phyloP scores from a whole-genome alignment of 169 alveolate species.

The Eimeria brunetti region DNA sequence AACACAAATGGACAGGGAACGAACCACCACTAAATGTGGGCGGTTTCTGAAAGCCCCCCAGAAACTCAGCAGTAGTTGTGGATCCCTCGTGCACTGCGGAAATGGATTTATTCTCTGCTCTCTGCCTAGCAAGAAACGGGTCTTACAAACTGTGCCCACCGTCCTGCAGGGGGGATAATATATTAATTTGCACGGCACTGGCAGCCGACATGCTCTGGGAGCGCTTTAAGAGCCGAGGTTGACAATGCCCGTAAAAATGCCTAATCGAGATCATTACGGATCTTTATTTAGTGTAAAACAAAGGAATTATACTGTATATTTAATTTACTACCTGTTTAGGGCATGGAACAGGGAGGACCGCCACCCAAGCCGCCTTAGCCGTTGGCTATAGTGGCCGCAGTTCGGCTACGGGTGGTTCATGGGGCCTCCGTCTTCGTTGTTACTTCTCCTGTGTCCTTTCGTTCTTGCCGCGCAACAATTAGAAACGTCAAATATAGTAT shows the following conservation, averaged over 20 bases:
- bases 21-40: neutral
- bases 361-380: neutral
- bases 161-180: neutral
- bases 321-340: neutral
- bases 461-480: neutral
- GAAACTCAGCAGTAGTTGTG: neutral
- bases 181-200: neutral
- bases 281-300: neutral
- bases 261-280: neutral
- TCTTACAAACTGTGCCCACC: neutral
- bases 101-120: neutral
- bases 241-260: neutral
- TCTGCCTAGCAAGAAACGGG: neutral
- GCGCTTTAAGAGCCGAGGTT: neutral
- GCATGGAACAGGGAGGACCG: neutral
- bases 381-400: neutral
- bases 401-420: constrained; percentile 4
- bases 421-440: neutral
- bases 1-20: neutral
- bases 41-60: neutral
- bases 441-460: neutral
- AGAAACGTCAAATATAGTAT: neutral
- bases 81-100: neutral
- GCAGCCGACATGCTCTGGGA: neutral
- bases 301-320: neutral